Evolutionary conservation across 257 asterid species (phyloP).

Genomic region (Solanum acaule): DNA sequence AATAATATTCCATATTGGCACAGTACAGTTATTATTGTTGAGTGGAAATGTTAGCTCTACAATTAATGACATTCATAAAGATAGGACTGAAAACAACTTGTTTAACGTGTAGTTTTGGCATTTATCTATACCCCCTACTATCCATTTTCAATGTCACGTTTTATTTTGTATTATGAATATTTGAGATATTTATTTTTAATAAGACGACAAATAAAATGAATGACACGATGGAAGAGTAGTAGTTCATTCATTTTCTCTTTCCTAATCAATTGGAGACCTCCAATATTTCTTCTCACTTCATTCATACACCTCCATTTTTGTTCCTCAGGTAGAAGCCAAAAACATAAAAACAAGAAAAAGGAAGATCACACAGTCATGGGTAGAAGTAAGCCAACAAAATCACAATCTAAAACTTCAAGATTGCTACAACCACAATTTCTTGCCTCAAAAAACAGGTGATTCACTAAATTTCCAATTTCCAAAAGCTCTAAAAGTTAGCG

Average conservation of each 20-base stretch:
- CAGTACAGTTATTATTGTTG: background rate
- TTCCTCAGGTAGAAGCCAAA: background rate
- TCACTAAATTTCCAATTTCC: background rate
- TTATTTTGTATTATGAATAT: too few species aligned
- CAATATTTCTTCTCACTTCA: slow-evolving; percentile 6
- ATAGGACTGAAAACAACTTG: slow-evolving; percentile 29
- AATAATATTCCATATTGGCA: background rate
- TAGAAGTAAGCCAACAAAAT: slow-evolving; percentile 5
- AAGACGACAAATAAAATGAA: background rate
- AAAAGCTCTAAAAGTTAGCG: background rate
- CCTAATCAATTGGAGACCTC: slow-evolving; percentile 16
- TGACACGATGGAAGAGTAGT: too few species aligned
- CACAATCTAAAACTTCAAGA: slow-evolving; percentile 10
- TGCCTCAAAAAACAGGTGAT: slow-evolving; percentile 47
- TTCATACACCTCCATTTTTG: slow-evolving; percentile 8
- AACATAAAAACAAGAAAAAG: background rate
- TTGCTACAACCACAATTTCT: slow-evolving; percentile 5
- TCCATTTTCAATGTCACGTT: background rate
- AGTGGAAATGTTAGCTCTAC: slow-evolving; percentile 16
- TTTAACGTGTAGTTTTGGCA: slow-evolving; percentile 34
- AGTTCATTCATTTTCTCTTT: slow-evolving; percentile 5
- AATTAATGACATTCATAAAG: slow-evolving; percentile 30
- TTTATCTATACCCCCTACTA: background rate
- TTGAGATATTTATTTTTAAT: background rate
- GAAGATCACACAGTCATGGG: slow-evolving; percentile 7